Evolutionary conservation across 2,329 filamentous ascomycete genomes (phyloP).

Genomic region (Spiromastix sp.): DNA sequence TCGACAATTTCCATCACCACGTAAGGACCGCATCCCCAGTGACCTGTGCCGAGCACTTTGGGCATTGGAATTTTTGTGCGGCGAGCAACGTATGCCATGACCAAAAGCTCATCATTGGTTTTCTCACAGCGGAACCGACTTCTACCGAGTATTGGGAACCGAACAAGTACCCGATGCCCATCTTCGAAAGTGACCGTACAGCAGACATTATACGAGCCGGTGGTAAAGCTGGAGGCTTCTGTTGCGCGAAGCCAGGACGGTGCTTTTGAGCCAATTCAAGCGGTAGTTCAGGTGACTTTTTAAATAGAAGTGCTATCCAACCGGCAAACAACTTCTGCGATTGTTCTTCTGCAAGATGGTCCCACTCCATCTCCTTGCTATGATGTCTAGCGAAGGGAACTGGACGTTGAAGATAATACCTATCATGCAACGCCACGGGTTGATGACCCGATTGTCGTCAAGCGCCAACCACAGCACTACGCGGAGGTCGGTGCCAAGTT

Average conservation of each 20-base stretch:
- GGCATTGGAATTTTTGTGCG: constrained; percentile 6
- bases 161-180: constrained; percentile 5
- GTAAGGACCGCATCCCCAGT: constrained; percentile 7
- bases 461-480: too few species aligned
- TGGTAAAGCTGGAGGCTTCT: constrained; percentile 11
- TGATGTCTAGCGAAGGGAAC: too few species aligned
- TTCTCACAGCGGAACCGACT: constrained; percentile 9
- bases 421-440: too few species aligned
- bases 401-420: too few species aligned
- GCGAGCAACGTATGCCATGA: constrained; percentile 5
- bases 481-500: too few species aligned
- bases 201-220: constrained; percentile 13
- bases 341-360: constrained; percentile 7
- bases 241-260: constrained; percentile 8
- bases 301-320: too few species aligned
- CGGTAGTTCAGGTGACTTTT: constrained; percentile 7
- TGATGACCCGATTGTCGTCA: too few species aligned
- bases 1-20: constrained; percentile 7
- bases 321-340: constrained; percentile 1
- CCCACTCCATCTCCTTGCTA: constrained; percentile 10
- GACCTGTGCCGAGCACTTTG: constrained; percentile 3
- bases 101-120: constrained; percentile 5
- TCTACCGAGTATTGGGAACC: constrained; percentile 6
- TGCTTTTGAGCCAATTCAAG: constrained; percentile 4
- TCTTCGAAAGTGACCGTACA: constrained; percentile 9